These are phyloP conservation scores for Sabuloglossum arenarium DNA, from an alignment of 495 filamentous ascomycete species.

Conservation along the genomic window DNA sequence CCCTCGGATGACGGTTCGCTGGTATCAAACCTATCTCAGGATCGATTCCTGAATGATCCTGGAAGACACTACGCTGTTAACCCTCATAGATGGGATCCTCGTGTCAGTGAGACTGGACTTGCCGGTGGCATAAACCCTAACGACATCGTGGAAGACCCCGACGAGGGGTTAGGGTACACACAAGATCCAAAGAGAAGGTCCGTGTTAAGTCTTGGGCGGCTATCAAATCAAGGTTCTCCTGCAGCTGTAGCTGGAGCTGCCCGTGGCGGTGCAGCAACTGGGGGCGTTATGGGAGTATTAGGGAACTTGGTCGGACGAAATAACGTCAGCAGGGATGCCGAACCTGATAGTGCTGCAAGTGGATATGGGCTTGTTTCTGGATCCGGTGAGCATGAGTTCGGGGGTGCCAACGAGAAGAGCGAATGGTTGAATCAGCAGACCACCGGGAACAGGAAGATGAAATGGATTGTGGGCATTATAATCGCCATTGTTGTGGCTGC, in stretches of 20 bases:
- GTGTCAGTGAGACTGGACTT: conserved; percentile 18
- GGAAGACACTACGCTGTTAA: conserved; percentile 17
- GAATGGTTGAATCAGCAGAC: conserved; percentile 37
- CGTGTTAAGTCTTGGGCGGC: conserved; percentile 27
- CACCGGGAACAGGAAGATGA: conserved; percentile 43
- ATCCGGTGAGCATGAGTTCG: background rate
- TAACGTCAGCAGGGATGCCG: conserved; percentile 3
- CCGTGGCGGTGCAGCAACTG: conserved; percentile 28
- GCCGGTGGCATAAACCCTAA: conserved; percentile 45
- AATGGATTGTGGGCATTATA: conserved; percentile 44
- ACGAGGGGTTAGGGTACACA: conserved; percentile 41
- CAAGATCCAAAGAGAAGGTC: conserved; percentile 24
- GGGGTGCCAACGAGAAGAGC: conserved; percentile 22
- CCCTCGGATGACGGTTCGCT: background rate
- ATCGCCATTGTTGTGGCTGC: conserved; percentile 40
- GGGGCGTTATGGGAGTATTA: conserved; percentile 24
- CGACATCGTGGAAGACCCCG: conserved; percentile 66
- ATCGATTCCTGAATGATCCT: background rate
- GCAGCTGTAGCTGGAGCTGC: conserved; percentile 22
- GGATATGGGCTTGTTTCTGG: conserved; percentile 35
- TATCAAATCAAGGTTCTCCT: conserved; percentile 7
- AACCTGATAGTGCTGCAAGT: conserved; percentile 12
- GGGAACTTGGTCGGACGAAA: conserved; percentile 20
- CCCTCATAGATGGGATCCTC: conserved; percentile 35
- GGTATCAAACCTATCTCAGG: background rate